Evolutionary conservation across 2,329 filamentous ascomycete species (phyloP).

Genomic region (Xylogone sp.): DNA sequence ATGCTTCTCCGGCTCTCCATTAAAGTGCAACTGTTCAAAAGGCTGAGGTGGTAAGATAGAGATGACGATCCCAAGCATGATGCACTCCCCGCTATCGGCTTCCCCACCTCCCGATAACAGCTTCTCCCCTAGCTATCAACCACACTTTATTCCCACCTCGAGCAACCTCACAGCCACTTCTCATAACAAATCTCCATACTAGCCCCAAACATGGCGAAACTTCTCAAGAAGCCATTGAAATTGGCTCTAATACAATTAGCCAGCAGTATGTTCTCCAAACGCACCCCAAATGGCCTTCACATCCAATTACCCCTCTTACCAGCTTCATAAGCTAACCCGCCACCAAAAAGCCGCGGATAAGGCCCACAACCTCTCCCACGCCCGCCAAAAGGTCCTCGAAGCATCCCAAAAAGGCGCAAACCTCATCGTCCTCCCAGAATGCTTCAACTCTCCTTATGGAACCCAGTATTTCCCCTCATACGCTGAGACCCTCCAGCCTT

Average conservation of each 20-base stretch:
- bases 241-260: conserved; percentile 80
- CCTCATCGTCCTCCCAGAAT: conserved; percentile 91
- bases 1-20: too few relatives aligned
- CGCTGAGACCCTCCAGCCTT: conserved; percentile 81
- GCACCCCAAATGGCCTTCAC: background rate
- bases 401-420: conserved; percentile 74
- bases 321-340: background rate
- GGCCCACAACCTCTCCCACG: conserved; percentile 74
- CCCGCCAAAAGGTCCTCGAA: conserved; percentile 76
- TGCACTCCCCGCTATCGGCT: background rate
- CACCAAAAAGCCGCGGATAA: conserved; percentile 66
- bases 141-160: background rate
- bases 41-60: too few relatives aligned
- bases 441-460: conserved; percentile 98
- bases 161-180: background rate
- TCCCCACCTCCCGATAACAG: background rate
- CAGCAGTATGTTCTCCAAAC: conserved; percentile 50
- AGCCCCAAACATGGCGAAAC: conserved; percentile 20
- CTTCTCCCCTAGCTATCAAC: background rate
- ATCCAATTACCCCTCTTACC: conserved; percentile 10
- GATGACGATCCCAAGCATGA: too few relatives aligned
- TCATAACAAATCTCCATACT: background rate
- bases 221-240: conserved; percentile 75
- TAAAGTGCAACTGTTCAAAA: too few relatives aligned
- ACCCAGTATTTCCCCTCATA: conserved; percentile 87